Percentiles rank a stretch among this genome's conserved stretches.
These are phyloP conservation scores for Melanopsichium pennsylvanicum DNA, from an alignment of 1,284 basidiomycete species.

Conservation along the genomic window DNA sequence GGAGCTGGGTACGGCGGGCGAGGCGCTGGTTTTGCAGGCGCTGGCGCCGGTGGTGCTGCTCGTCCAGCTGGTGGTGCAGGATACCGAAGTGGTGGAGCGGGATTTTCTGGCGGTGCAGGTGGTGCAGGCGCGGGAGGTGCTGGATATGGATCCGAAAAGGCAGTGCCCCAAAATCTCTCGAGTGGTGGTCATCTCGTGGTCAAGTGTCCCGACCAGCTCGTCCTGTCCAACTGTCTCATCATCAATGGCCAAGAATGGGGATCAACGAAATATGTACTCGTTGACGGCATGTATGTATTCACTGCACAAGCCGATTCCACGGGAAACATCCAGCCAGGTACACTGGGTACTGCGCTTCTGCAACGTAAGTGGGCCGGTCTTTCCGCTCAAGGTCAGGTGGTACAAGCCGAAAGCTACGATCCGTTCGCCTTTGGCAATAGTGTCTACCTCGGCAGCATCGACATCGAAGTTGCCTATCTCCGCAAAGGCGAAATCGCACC, in stretches of 20 bases:
- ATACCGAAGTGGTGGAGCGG: conserved; percentile 24
- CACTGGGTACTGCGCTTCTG: conserved; percentile 55
- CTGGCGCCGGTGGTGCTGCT: conserved; percentile 14
- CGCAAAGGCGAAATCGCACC: conserved; percentile 42
- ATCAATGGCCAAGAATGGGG: conserved; percentile 62
- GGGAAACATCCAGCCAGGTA: conserved; percentile 46
- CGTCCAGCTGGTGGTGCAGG: conserved; percentile 13
- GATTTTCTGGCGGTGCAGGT: conserved; percentile 26
- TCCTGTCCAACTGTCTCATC: conserved; percentile 59
- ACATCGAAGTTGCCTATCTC: conserved; percentile 59
- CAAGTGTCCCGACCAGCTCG: conserved; percentile 54
- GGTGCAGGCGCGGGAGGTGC: conserved; percentile 21
- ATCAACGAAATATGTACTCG: conserved; percentile 56
- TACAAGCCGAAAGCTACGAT: conserved; percentile 58
- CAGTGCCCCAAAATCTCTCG: background rate
- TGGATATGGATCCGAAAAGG: conserved; percentile 36
- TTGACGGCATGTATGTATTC: conserved; percentile 61
- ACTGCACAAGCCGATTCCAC: conserved; percentile 57
- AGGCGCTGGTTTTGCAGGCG: conserved; percentile 18
- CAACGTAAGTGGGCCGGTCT: conserved; percentile 63
- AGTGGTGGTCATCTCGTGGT: conserved; percentile 40
- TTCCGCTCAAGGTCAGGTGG: conserved; percentile 56
- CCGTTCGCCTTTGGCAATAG: conserved; percentile 53
- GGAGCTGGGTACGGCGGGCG: conserved; percentile 23
- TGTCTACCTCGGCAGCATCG: conserved; percentile 59